A percentile compares a stretch with the other conserved stretches of the same genome.
phyloP scores from a whole-genome alignment of 2,329 filamentous ascomycete genomes.

The Aspergillus persii region DNA sequence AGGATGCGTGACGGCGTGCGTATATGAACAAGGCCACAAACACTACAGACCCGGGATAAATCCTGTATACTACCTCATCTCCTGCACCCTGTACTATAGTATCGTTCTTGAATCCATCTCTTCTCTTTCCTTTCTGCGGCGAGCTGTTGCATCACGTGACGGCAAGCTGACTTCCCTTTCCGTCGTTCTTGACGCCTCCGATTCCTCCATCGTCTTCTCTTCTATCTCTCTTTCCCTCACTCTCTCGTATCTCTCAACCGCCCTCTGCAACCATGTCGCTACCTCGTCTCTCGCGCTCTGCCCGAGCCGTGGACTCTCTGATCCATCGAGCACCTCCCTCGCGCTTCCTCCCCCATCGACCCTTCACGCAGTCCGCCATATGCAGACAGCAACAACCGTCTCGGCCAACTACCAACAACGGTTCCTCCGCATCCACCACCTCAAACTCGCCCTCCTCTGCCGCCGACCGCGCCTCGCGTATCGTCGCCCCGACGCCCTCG shows the following conservation, averaged over 20 bases:
- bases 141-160: background rate
- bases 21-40: background rate
- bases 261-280: constrained; percentile 21
- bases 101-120: background rate
- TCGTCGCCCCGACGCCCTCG: constrained; percentile 25
- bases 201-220: constrained; percentile 1
- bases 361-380: background rate
- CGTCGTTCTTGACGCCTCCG: no score
- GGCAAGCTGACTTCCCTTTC: background rate
- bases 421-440: constrained; percentile 9
- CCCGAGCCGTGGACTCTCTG: constrained; percentile 19
- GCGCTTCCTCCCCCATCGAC: constrained; percentile 1
- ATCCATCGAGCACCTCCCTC: constrained; percentile 12
- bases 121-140: background rate
- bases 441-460: constrained; percentile 16
- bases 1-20: constrained; percentile 55
- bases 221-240: background rate
- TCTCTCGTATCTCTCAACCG: constrained; percentile 2
- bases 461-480: constrained; percentile 15
- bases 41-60: background rate
- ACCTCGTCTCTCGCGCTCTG: constrained; percentile 17
- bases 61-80: constrained; percentile 4
- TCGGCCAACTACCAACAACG: constrained; percentile 17
- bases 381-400: constrained; percentile 9
- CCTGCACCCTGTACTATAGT: background rate